Base-by-base conservation (phyloP, 805 yeast species). In the Lipomyces chichibuensis region DNA sequence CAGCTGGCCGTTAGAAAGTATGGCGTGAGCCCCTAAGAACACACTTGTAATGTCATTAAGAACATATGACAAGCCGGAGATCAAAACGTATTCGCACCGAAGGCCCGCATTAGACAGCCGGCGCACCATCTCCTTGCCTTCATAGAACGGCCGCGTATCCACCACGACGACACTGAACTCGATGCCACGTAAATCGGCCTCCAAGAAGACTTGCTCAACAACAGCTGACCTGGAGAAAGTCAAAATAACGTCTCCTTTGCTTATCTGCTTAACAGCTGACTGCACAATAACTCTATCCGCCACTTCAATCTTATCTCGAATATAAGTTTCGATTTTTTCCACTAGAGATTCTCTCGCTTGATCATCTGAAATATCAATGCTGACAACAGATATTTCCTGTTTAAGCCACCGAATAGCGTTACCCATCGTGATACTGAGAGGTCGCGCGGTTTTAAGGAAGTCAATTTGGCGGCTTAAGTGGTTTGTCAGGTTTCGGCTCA, bases 351-450 rank as follows among this genome's bases (percentile, higher is more conserved):
- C 78, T 75, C 91, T 92, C 33, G 97, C 97, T 39, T 84, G 77
- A 20, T 78, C 81, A 65, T 90, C 95, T 33, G 83, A 77, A 37
- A 86, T 81, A 69, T 90, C 96, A 64, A 93, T 87, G 65, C 92
- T 88, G 59, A 94, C 86, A 55, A 85, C 83, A 0, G 97, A 87
- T 64, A 95, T 94, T 77, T 91, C 94, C 80, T 94, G 98, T 75
- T 95, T 95, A 70, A 95, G 83, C 97, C 98, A 93, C 74, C 99
- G 86, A 72, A 95, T 95, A 2, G 98, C 94, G 80, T 93, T 95
- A 63, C 99, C 99, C 99, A 95, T 95, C 0, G 97, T 85, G 1
- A 93, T 90, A 64, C 95, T 87, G 59, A 95, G 82, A 0, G 98
- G 98, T 70, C 99, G 86, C 2, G 97, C 93, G 9, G 91, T 87